These are phyloP conservation scores for Solanum hybrid DNA, from an alignment of 305 asterid species.

Conservation along the genomic window DNA sequence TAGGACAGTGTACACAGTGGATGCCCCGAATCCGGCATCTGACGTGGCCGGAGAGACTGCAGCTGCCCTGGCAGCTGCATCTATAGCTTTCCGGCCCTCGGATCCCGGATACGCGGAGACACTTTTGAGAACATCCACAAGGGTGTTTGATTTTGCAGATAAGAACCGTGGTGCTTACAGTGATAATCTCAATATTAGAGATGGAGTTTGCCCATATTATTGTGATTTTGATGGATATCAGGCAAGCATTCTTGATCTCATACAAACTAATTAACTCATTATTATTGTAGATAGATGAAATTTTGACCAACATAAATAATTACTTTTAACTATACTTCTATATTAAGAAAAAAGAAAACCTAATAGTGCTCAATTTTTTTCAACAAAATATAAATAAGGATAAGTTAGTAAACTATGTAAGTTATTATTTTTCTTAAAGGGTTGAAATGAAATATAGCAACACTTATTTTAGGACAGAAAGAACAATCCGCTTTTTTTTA, in stretches of 20 bases:
- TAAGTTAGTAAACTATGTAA: not conserved
- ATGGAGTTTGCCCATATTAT: slow-evolving; percentile 79
- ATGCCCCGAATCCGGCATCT: slow-evolving; percentile 83
- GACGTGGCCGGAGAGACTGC: slow-evolving; percentile 92
- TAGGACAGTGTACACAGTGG: slow-evolving; percentile 70
- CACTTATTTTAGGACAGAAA: not conserved
- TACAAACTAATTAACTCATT: not conserved
- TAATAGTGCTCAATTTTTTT: not conserved
- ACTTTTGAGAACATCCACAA: slow-evolving; percentile 43
- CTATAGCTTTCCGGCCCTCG: slow-evolving; percentile 58
- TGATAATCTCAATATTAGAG: slow-evolving; percentile 57
- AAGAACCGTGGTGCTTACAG: slow-evolving; percentile 82
- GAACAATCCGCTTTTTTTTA: not conserved
- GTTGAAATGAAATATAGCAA: not conserved
- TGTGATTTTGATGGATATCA: slow-evolving; percentile 95
- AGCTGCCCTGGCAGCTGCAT: slow-evolving; percentile 84
- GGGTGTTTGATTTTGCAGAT: slow-evolving; percentile 72
- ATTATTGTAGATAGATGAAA: not conserved
- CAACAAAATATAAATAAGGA: not conserved
- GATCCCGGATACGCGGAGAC: slow-evolving; percentile 79
- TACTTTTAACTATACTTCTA: not conserved
- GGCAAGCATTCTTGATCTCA: slow-evolving; percentile 24
- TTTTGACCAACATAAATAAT: not conserved
- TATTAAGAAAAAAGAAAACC: too few species aligned
- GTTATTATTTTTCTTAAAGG: not conserved